Evolutionary conservation across 164 flowering plant genomes (phyloP).

Genomic region (Saururus chinensis): DNA sequence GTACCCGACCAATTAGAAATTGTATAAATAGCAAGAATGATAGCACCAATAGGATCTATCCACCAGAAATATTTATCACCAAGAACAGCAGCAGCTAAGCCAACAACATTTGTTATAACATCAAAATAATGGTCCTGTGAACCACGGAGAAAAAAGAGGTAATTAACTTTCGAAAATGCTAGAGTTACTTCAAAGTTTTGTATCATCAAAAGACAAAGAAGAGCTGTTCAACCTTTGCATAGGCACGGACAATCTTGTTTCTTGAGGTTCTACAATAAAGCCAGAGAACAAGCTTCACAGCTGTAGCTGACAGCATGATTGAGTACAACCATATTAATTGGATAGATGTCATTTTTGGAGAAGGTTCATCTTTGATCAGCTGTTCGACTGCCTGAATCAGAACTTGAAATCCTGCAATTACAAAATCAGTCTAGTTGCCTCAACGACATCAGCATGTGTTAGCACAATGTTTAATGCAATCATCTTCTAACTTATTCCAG

Average conservation of each 20-base stretch:
- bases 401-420: slow-evolving; percentile 74
- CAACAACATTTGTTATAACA: slow-evolving; percentile 63
- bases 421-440: no score
- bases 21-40: slow-evolving; percentile 52
- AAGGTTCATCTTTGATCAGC: slow-evolving; percentile 35
- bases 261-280: slow-evolving; percentile 76
- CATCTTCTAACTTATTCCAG: not conserved
- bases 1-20: slow-evolving; percentile 64
- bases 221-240: slow-evolving; percentile 56
- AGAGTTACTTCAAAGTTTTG: not conserved
- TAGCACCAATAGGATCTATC: slow-evolving; percentile 72
- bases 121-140: slow-evolving; percentile 70
- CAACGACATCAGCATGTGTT: not conserved
- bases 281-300: slow-evolving; percentile 71
- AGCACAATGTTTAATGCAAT: not conserved
- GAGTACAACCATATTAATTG: slow-evolving; percentile 67
- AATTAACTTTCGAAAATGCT: no score
- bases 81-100: slow-evolving; percentile 59
- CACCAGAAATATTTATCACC: slow-evolving; percentile 66
- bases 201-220: not conserved
- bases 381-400: slow-evolving; percentile 68
- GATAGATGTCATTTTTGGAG: slow-evolving; percentile 35
- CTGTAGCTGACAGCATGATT: slow-evolving; percentile 77
- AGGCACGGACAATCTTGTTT: slow-evolving; percentile 90
- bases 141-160: not conserved